phyloP scores from a whole-genome alignment of 306 rosid species.

The Mimosa bimucronata region DNA sequence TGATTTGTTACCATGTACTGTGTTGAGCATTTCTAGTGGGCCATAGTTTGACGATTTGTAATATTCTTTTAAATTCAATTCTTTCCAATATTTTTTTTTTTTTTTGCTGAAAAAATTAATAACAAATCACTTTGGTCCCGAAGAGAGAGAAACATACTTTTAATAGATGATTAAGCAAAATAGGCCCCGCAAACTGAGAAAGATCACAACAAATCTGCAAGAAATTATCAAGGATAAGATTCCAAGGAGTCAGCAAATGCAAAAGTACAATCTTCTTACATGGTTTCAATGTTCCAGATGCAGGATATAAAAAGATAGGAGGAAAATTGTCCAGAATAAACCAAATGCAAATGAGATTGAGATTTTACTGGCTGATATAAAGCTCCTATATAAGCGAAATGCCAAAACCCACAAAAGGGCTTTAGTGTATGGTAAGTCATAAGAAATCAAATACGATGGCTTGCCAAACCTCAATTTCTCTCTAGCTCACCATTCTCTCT shows the following conservation, averaged over 20 bases:
- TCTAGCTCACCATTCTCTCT: background rate
- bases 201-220: conserved; percentile 77
- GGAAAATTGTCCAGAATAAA: background rate
- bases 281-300: background rate
- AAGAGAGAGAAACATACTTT: conserved; percentile 51
- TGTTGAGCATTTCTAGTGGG: too few relatives aligned
- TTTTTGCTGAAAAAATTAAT: background rate
- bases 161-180: conserved; percentile 68
- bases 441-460: too few relatives aligned
- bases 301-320: background rate
- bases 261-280: conserved; percentile 16
- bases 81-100: background rate
- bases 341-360: background rate
- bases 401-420: background rate
- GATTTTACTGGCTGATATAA: background rate
- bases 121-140: conserved; percentile 12
- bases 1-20: too few relatives aligned
- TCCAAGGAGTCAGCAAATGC: conserved; percentile 15
- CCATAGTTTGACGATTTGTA: background rate
- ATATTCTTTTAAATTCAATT: background rate
- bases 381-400: background rate
- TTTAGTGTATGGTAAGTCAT: too few relatives aligned
- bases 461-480: too few relatives aligned
- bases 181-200: conserved; percentile 77
- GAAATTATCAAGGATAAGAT: conserved; percentile 34